Evolutionary conservation across 768 basidiomycete genomes (phyloP), one percentile per base, ranked within the genome.

Genomic region (Crucibulum laeve): DNA sequence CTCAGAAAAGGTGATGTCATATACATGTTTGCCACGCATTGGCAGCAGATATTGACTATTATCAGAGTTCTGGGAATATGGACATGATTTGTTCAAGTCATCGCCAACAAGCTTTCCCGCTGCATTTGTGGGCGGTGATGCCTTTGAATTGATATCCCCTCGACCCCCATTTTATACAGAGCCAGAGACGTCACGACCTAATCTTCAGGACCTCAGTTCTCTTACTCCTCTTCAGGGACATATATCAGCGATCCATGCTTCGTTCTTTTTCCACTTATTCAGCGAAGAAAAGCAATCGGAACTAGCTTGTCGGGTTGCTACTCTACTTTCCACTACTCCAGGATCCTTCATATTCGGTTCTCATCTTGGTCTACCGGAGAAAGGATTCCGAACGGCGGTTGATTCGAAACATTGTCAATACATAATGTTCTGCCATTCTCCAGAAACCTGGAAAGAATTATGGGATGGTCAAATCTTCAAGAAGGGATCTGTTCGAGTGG

Each of bases 41-140:
- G 15, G 23, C 28, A n/a, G n/a, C n/a, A n/a, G n/a, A n/a, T n/a
- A n/a, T n/a, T n/a, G n/a, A n/a, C n/a, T n/a, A 10, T 19, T 36
- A 11, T 14, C 43, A 83, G 82, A 62, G 7, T 78, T 79, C 48
- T 84, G 81, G 82, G 67, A 77, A 4, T 64, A 74, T 3, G 83
- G 83, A 1, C 81, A 85, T 48, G 64, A 74, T 33, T 64, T 86
- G 13, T 87, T 83, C 62, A 69, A 57, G 39, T 69, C 74, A 3
- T 77, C 66, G 0, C 70, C 73, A 0, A 61, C 71, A 28, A 66
- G 71, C 0, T 84, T 79, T 57, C 76, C 79, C 1, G 76, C 68
- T 0, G 56, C 63, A 0, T 85, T 86, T 53, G 42, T 85, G 13
- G 58, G 67, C 10, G 84, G 82, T 1, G 71, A 86, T 46, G 66